Evolutionary conservation across 352 stramenopile genomes (phyloP), one percentile per base, ranked within the genome.

Genomic region (Pseudoperonospora humuli): DNA sequence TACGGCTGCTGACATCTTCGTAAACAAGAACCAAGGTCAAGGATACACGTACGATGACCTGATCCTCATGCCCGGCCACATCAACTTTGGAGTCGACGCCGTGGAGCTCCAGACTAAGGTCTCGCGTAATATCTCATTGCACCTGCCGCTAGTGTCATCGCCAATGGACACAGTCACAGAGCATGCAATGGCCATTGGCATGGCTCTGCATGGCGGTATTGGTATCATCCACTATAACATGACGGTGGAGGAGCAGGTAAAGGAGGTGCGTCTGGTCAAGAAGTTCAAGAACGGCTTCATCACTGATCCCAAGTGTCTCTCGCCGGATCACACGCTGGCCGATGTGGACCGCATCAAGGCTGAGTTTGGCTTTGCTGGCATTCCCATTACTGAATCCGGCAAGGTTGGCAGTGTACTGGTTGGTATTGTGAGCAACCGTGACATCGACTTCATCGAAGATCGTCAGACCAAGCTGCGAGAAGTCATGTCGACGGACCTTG

Each of bases 151-250:
- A 21, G 91, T 99, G 20, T 97, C 84, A 13, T 98, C 94, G 44
- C 96, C 96, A 18, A 99, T 99, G 97, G 97, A 99, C 77, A 99
- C 97, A 35, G 97, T 99, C 13, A 99, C 97, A 39, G 97, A 99
- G 75, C 80, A 97, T 62, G 82, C 95, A 36, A 99, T 99, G 96
- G 97, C 97, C 36, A 99, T 99, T 51, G 84, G 86, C 42, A 99
- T 99, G 95, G 97, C 96, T 5, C 75, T 99, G 26, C 95, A 99
- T 71, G 97, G 97, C 29, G 92, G 94, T 25, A 98, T 99, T 50
- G 97, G 97, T 23, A 97, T 99, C 57, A 99, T 99, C 58, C 97
- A 99, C 75, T 99, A 98, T 71, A 99, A 99, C 86, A 98, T 98
- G 79, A 96, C 80, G 20, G 65, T 98, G 20, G 89, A 98, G 51